Percentiles rank a stretch among this genome's conserved stretches.
These are phyloP conservation scores for Pyrus pyrifolia DNA, from an alignment of 306 rosid genomes.

Conservation along the genomic window DNA sequence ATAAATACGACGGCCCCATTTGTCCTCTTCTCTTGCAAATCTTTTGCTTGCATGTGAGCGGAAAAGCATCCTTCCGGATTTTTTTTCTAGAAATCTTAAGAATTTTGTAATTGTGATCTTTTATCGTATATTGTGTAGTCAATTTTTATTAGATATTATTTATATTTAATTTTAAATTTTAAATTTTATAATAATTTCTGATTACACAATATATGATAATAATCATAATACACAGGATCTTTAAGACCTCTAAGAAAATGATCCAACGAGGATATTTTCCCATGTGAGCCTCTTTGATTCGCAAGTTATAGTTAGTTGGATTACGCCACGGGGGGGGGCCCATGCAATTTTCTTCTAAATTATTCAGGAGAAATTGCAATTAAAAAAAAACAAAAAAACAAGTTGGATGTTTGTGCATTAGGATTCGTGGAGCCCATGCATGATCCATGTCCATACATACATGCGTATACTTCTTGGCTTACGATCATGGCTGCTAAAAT, in stretches of 20 bases:
- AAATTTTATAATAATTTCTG: no score
- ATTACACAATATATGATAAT: rapidly evolving
- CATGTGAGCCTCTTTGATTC: slow-evolving; percentile 28
- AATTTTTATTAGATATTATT: rapidly evolving
- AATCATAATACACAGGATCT: rapidly evolving
- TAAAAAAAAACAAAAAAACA: background rate
- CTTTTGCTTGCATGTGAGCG: slow-evolving; percentile 31
- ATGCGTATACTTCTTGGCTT: background rate
- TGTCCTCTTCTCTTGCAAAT: slow-evolving; percentile 23
- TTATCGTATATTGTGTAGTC: rapidly evolving
- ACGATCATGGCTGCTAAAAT: slow-evolving; percentile 17
- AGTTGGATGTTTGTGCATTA: slow-evolving; percentile 16
- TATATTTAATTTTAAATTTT: no score
- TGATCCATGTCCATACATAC: background rate
- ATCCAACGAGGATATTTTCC: rapidly evolving
- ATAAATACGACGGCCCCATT: slow-evolving; percentile 31
- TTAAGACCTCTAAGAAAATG: rapidly evolving
- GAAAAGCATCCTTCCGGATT: no score
- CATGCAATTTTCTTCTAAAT: background rate
- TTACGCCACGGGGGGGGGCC: slow-evolving; percentile 20
- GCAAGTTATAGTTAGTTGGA: slow-evolving; percentile 6
- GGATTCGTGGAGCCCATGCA: slow-evolving; percentile 31
- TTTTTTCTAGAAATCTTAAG: rapidly evolving
- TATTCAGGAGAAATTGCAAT: background rate
- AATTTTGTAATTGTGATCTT: no score